Conservation (phyloP, 2,329 filamentous ascomycete genomes). For the Clonostachys chloroleuca region DNA sequence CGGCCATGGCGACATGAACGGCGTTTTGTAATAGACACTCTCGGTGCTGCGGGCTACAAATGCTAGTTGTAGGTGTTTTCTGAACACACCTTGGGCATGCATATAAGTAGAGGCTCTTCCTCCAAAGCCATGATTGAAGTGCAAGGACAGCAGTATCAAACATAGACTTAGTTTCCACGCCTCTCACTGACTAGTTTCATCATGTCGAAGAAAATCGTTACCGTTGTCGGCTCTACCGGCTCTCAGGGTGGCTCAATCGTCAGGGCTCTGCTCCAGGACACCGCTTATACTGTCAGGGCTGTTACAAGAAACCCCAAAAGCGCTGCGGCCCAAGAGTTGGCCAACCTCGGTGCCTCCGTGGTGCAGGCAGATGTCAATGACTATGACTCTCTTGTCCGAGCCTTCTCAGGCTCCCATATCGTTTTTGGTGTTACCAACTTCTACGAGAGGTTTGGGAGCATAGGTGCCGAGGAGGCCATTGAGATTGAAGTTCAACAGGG, state of each 20-base stretch:
- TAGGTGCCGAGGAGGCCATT: slow-evolving; percentile 20
- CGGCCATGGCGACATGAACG: too few species aligned
- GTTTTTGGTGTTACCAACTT: slow-evolving; percentile 22
- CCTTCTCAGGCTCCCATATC: slow-evolving; percentile 24
- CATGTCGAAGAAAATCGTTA: slow-evolving; percentile 19
- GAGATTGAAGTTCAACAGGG: slow-evolving; percentile 30
- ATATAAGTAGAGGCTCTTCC: too few species aligned
- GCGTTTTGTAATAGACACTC: too few species aligned
- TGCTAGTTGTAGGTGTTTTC: too few species aligned
- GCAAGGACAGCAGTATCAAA: too few species aligned
- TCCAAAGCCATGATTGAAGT: too few species aligned
- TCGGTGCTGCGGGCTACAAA: too few species aligned
- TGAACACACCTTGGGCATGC: too few species aligned
- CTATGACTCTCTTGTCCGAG: slow-evolving; percentile 18
- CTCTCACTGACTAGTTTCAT: too few species aligned
- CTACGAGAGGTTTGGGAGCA: slow-evolving; percentile 24
- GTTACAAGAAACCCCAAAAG: slow-evolving; percentile 27
- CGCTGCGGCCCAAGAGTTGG: slow-evolving; percentile 18
- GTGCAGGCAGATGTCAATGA: slow-evolving; percentile 20
- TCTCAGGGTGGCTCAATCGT: slow-evolving; percentile 35
- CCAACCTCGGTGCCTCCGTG: slow-evolving; percentile 24
- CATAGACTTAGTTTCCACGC: too few species aligned
- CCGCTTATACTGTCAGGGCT: slow-evolving; percentile 25
- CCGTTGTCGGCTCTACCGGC: slow-evolving; percentile 31
- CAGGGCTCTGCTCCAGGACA: slow-evolving; percentile 25